Percentiles rank a stretch among this genome's conserved stretches.
phyloP scores from a whole-genome alignment of 140 eudicot genomes.

The Artemisia princeps region DNA sequence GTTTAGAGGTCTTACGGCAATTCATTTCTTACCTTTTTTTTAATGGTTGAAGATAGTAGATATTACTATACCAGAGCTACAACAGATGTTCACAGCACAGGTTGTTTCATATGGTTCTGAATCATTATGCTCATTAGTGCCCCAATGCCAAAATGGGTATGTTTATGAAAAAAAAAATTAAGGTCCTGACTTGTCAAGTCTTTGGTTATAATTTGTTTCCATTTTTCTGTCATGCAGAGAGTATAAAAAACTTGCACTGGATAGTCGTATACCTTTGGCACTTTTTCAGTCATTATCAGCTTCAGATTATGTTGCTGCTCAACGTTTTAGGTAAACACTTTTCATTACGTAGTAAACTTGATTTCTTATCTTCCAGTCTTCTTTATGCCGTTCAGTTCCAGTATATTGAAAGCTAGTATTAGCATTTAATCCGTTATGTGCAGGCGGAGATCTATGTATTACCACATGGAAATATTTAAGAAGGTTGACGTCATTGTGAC shows the following conservation, averaged over 20 bases:
- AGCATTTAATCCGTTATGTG: background rate
- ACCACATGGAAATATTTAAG: constrained; percentile 23
- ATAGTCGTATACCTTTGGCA: constrained; percentile 39
- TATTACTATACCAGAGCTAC: constrained; percentile 68
- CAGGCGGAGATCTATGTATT: constrained; percentile 21
- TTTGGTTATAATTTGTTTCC: background rate
- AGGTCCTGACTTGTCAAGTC: background rate
- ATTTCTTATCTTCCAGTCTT: background rate
- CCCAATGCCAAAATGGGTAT: constrained; percentile 19
- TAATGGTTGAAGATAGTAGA: constrained; percentile 47
- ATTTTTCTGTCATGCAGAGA: constrained; percentile 3
- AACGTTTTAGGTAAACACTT: constrained; percentile 52
- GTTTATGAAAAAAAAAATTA: background rate
- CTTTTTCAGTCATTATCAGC: constrained; percentile 67
- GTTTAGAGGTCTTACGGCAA: background rate
- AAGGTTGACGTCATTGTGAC: constrained; percentile 20
- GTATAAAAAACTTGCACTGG: constrained; percentile 17
- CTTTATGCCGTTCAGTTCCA: no score
- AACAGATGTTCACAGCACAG: constrained; percentile 66
- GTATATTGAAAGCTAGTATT: background rate
- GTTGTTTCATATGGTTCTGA: constrained; percentile 25
- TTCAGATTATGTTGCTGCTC: constrained; percentile 81
- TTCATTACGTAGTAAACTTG: background rate
- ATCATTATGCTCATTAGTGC: constrained; percentile 16
- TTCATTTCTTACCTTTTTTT: background rate